Evolutionary conservation across 169 alveolate genomes (phyloP), one percentile per base, ranked within the genome.

Genomic region (Plasmodium billcollinsi): DNA sequence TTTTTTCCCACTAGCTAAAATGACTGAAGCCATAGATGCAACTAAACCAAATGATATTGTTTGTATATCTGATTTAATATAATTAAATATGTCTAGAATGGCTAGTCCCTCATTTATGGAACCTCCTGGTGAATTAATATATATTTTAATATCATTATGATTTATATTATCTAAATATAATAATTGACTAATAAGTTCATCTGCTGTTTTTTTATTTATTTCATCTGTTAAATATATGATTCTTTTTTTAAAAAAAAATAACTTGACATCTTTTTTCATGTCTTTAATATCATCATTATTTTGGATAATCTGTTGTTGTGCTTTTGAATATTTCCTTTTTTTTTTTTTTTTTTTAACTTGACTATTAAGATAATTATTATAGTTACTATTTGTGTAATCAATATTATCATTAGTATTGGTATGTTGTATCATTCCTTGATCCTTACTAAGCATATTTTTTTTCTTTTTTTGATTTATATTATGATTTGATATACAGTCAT

Each of bases 51-150:
- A 76, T 63, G 97, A 96, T 20, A 95, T 86, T 21, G 97, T 96
- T 80, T 93, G 96, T 58, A 91, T 93, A 66, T 89, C 95, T 74
- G 96, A 93, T 26, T 95, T 85, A 21, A 96, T 90, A 50, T 92
- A 93, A 93, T 94, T 93, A 83, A 96, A 88, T 47, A 96, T 74
- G 75, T 96, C 98, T 85, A 88, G 93, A 56, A 96, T 94, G 21
- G 98, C 98, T 92, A 96, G 49, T 18, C 97, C 97, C 24, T 91
- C 93, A 70, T 90, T 88, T 63, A 96, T 97, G 12, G 97, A 93
- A n/a, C 96, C 96, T 5, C 98, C 98, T 26, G 98, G 98, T 4
- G 97, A 95, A 88, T 96, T 96, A 71, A 96, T 96, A 89, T 94
- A 95, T 73, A 96, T 92, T 67, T 78, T 96, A 52, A 96, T 95